Base-by-base conservation (phyloP, 2,329 filamentous ascomycete genomes). In the Acrocalymma vagum region DNA sequence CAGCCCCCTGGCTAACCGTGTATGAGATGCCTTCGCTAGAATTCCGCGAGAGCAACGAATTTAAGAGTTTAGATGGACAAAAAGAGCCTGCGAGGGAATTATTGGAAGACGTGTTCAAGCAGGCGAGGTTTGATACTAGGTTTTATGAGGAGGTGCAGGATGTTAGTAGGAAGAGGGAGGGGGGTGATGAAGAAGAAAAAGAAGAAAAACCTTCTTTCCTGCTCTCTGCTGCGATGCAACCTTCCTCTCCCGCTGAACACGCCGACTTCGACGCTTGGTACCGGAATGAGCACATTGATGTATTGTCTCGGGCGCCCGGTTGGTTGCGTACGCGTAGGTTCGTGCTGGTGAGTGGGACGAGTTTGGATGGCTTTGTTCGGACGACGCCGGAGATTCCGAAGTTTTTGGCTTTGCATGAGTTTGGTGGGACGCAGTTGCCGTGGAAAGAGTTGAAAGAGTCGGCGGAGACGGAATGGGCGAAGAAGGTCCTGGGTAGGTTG, bases 1-100 rank as follows among this genome's bases (percentile, higher is more conserved):
- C 45, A 11, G 53, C 54, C 13, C 53, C 52, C 1, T 66, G 55
- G 60, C 29, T 67, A 10, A 60, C 60, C 0, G 26, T 63, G 9
- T 67, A 66, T 39, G 54, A 60, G 27, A 54, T 67, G 46, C 45
- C 49, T 3, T 55, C 63, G 20, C 15, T 65, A 2, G 46, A 25
- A 4, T 66, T 48, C 32, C 37, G 55, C 11, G 5, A 49, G 11
- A 53, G 29, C 1, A n/a, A 23, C 7, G 62, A 51, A 18, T 67
- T 65, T 40, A 48, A 46, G 9, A 36, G 50, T 2, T 22, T 68
- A 13, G 50, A 60, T 37, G 50, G 51, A 9, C 58, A 62, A 29
- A 52, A 43, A 18, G 21, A 44, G 14, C 64, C 62, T 1, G 31
- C 35, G n/a, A 20, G 43, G 14, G 42, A 51, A 13, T 25, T 65